Percentiles rank a stretch among this genome's conserved stretches.
Conservation (phyloP, 2,329 filamentous ascomycete genomes). For the Penicillium brasilianum region DNA sequence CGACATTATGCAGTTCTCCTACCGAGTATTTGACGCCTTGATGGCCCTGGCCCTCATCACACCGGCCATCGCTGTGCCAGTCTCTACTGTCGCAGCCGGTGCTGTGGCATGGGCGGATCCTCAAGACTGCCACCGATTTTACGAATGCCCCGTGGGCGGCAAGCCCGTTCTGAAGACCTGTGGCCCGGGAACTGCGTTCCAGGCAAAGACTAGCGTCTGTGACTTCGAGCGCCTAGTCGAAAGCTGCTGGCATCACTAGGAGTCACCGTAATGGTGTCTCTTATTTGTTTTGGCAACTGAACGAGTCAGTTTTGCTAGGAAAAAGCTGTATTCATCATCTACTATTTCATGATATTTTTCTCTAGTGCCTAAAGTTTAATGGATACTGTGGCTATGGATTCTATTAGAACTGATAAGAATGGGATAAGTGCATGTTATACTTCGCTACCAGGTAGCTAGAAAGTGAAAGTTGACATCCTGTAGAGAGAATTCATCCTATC, state of each 20-base stretch:
- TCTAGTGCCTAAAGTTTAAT: no score
- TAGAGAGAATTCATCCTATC: no score
- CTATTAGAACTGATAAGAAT: no score
- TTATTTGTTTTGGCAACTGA: background rate
- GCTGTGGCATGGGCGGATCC: conserved; percentile 15
- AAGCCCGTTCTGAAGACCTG: conserved; percentile 17
- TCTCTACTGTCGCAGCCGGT: background rate
- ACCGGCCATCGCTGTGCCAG: background rate
- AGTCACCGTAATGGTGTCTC: background rate
- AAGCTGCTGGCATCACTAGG: conserved; percentile 17
- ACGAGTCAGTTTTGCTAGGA: background rate
- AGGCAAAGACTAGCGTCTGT: conserved; percentile 12
- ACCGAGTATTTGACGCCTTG: conserved; percentile 1
- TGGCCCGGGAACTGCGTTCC: conserved; percentile 18
- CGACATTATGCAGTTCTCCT: conserved; percentile 8
- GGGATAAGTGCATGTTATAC: no score
- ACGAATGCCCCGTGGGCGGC: conserved; percentile 16
- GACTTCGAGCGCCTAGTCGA: conserved; percentile 13
- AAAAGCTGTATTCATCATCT: no score
- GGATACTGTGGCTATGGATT: no score
- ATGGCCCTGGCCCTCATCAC: conserved; percentile 5
- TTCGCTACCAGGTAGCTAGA: no score
- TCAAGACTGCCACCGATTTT: conserved; percentile 18
- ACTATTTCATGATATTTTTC: no score
- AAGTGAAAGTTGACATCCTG: no score